Evolutionary conservation across 106 monocot genomes (phyloP).

Genomic region (Ottelia alismoides): DNA sequence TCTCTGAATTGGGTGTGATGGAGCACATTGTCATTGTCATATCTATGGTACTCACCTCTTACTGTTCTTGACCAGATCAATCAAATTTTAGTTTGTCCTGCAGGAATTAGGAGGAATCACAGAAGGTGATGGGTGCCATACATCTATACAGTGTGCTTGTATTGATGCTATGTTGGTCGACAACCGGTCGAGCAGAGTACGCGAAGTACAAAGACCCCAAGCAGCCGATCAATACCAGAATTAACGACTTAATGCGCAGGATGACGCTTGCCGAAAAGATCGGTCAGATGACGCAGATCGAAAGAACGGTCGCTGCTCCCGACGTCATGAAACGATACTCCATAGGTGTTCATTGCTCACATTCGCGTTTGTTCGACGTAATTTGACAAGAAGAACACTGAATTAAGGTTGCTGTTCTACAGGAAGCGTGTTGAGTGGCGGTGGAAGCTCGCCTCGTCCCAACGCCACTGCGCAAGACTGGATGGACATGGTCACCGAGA

Average conservation of each 20-base stretch:
- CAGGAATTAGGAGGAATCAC: too few species aligned
- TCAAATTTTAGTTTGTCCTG: too few species aligned
- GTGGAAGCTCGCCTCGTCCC: conserved; percentile 11
- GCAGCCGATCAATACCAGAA: conserved; percentile 9
- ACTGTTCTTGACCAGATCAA: too few species aligned
- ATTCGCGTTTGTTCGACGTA: not conserved
- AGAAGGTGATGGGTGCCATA: too few species aligned
- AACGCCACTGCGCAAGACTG: conserved; percentile 8
- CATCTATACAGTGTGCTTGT: too few species aligned
- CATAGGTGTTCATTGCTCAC: conserved; percentile 1
- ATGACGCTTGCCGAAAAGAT: conserved; percentile 20
- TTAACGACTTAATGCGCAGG: conserved; percentile 14
- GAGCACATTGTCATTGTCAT: too few species aligned
- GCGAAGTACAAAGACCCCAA: conserved; percentile 21
- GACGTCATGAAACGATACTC: conserved; percentile 11
- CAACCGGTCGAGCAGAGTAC: conserved; percentile 6
- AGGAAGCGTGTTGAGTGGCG: conserved; percentile 22
- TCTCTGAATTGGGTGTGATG: too few species aligned
- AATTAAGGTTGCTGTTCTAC: not conserved
- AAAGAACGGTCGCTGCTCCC: conserved; percentile 7
- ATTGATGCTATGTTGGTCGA: conserved; percentile 1
- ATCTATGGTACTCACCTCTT: too few species aligned
- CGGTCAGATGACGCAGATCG: conserved; percentile 27
- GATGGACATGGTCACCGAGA: conserved; percentile 11
- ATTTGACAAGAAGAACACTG: not conserved